Evolutionary conservation across 257 asterid species (phyloP).

Genomic region (Oldenlandia corymbosa): DNA sequence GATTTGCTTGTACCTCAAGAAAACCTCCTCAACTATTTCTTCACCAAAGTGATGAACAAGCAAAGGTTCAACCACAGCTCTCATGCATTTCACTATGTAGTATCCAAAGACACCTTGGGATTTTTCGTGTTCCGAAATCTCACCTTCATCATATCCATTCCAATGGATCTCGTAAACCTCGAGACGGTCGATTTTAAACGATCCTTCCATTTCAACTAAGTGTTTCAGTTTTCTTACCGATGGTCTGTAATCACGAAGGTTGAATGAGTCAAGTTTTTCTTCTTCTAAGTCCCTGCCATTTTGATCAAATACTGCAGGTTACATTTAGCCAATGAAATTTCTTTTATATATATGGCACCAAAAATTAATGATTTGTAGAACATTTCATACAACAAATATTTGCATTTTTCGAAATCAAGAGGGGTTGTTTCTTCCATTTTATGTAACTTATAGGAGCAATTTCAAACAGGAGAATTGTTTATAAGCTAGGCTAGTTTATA

Average conservation of each 20-base stretch:
- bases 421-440: no score
- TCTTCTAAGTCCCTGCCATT: constrained; percentile 41
- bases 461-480: no score
- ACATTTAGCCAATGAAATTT: no score
- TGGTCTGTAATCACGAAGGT: constrained; percentile 59
- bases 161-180: constrained; percentile 41
- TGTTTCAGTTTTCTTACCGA: constrained; percentile 37
- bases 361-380: no score
- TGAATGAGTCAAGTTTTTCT: constrained; percentile 44
- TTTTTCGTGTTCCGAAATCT: neutral
- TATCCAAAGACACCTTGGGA: constrained; percentile 27
- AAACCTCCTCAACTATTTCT: constrained; percentile 33
- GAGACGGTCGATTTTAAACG: constrained; percentile 36
- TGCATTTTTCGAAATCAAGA: no score
- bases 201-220: constrained; percentile 45
- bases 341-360: no score
- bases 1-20: constrained; percentile 26
- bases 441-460: no score
- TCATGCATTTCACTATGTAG: constrained; percentile 44
- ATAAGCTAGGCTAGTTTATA: no score
- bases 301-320: no score
- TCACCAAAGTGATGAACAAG: constrained; percentile 49
- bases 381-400: no score
- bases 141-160: constrained; percentile 31
- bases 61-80: constrained; percentile 66